A percentile compares a stretch with the other conserved stretches of the same genome.
These are phyloP conservation scores for Avena insularis DNA, from an alignment of 176 grass and related monocot genomes.

Conservation along the genomic window DNA sequence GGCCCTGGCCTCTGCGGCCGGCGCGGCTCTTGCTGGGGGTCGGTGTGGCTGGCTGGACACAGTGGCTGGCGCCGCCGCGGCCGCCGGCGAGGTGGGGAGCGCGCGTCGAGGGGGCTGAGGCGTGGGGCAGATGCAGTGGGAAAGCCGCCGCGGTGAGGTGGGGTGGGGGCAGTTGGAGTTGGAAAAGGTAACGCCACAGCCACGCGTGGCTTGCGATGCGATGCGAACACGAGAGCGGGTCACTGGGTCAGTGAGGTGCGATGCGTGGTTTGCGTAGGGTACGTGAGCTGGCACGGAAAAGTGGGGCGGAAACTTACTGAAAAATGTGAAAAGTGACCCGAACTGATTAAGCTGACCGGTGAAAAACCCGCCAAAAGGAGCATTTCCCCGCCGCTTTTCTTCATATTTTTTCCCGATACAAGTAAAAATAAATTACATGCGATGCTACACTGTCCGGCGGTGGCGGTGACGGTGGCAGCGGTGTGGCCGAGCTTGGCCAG, in stretches of 20 bases:
- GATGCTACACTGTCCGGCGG: no score
- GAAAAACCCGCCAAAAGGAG: no score
- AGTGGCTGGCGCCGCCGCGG: constrained; percentile 38
- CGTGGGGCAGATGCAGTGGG: background rate
- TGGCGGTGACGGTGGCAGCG: no score
- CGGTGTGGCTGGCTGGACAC: background rate
- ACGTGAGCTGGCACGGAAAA: background rate
- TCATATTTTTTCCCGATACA: no score
- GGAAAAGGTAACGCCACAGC: background rate
- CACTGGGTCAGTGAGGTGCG: background rate
- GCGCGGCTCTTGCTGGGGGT: background rate
- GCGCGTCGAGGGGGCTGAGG: background rate
- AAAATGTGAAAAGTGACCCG: no score
- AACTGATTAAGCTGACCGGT: no score
- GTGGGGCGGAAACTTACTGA: background rate
- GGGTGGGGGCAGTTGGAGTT: background rate
- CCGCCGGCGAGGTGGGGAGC: constrained; percentile 38
- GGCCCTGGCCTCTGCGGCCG: background rate
- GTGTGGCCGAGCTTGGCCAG: no score
- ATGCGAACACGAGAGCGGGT: background rate
- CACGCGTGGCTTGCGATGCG: background rate
- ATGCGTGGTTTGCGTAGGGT: background rate
- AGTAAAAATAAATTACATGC: no score
- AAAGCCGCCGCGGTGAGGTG: background rate
- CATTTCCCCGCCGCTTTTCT: no score